Conservation (phyloP, 2,329 filamentous ascomycete genomes). For the Fusarium sp. region DNA sequence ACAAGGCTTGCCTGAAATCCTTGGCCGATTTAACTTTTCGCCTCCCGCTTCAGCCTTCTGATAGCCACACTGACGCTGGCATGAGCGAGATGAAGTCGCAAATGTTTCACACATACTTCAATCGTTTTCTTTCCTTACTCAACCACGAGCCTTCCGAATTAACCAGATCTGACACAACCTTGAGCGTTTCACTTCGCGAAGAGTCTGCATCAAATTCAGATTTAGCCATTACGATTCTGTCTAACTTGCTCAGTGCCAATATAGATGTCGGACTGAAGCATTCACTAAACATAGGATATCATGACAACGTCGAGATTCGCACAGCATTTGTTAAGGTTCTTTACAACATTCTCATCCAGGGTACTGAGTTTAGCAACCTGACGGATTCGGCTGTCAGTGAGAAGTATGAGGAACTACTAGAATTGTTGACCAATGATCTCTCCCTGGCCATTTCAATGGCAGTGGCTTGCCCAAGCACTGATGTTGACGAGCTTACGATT, state of each 20-base stretch:
- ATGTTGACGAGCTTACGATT: conserved; percentile 77
- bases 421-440: conserved; percentile 73
- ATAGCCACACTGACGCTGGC: conserved; percentile 74
- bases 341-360: conserved; percentile 78
- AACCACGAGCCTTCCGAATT: conserved; percentile 68
- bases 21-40: conserved; percentile 76
- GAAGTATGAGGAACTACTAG: conserved; percentile 75
- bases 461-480: conserved; percentile 74
- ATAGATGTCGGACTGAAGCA: conserved; percentile 79
- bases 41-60: conserved; percentile 74
- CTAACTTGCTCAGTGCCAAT: conserved; percentile 77
- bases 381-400: conserved; percentile 76
- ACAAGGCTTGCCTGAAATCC: conserved; percentile 74
- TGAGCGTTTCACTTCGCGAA: conserved; percentile 61
- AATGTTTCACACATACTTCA: conserved; percentile 80
- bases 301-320: conserved; percentile 77
- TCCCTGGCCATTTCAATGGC: conserved; percentile 74
- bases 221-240: conserved; percentile 75
- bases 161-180: conserved; percentile 45
- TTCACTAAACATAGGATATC: conserved; percentile 77
- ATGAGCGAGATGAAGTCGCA: conserved; percentile 77
- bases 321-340: conserved; percentile 78
- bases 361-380: conserved; percentile 77
- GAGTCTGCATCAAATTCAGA: conserved; percentile 70
- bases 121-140: conserved; percentile 74